Evolutionary conservation across 2,329 filamentous ascomycete genomes (phyloP).

Genomic region (Cordyceps cateniannulata): DNA sequence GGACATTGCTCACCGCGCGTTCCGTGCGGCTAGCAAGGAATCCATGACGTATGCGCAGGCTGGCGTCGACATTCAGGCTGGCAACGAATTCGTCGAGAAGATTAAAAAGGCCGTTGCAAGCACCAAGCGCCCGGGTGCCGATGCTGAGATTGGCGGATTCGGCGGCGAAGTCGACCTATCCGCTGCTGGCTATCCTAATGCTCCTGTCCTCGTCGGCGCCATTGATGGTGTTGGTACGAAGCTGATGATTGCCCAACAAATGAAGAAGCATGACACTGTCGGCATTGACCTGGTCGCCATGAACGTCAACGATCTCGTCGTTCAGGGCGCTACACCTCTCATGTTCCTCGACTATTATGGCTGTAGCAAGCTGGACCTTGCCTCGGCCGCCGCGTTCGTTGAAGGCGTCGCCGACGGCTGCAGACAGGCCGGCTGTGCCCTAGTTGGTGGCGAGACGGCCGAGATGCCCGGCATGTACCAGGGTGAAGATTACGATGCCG

Average conservation of each 20-base stretch:
- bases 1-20: slow-evolving; percentile 80
- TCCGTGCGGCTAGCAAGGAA: slow-evolving; percentile 41
- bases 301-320: slow-evolving; percentile 97
- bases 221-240: slow-evolving; percentile 97
- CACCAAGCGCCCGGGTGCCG: slow-evolving; percentile 78
- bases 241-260: slow-evolving; percentile 87
- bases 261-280: slow-evolving; percentile 87
- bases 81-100: slow-evolving; percentile 83
- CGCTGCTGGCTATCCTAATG: slow-evolving; percentile 63
- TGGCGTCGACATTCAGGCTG: slow-evolving; percentile 89
- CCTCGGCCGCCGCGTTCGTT: slow-evolving; percentile 77
- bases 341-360: slow-evolving; percentile 99
- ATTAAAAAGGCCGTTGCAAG: slow-evolving; percentile 88
- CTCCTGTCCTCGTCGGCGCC: slow-evolving; percentile 81
- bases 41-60: slow-evolving; percentile 85
- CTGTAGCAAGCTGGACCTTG: slow-evolving; percentile 77
- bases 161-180: slow-evolving; percentile 61
- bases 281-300: slow-evolving; percentile 96
- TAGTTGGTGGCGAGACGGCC: slow-evolving; percentile 95
- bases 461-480: slow-evolving; percentile 97
- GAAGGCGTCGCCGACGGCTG: slow-evolving; percentile 86
- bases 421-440: slow-evolving; percentile 73
- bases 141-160: slow-evolving; percentile 92
- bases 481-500: slow-evolving; percentile 62
- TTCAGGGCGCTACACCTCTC: slow-evolving; percentile 88